A percentile compares a stretch with the other conserved stretches of the same genome.
Evolutionary conservation across 331 rosid species (phyloP).

Genomic region (Malus hybrid): DNA sequence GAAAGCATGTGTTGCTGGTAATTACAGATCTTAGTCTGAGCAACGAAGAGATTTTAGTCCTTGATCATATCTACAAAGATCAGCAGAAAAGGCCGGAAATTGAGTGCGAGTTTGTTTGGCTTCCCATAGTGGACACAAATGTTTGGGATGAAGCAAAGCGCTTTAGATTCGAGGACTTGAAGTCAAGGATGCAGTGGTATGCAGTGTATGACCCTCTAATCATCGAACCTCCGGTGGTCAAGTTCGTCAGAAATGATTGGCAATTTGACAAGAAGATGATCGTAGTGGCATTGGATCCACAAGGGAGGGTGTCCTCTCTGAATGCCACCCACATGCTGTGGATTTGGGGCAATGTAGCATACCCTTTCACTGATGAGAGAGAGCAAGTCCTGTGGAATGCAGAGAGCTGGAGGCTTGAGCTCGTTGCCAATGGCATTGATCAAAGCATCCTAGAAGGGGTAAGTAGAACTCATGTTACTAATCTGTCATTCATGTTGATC

Average conservation of each 20-base stretch:
- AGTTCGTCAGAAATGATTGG: slow-evolving; percentile 62
- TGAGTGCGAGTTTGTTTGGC: slow-evolving; percentile 72
- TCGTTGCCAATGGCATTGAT: slow-evolving; percentile 61
- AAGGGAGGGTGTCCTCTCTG: slow-evolving; percentile 52
- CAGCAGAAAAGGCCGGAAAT: slow-evolving; percentile 19
- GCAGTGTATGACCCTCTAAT: slow-evolving; percentile 50
- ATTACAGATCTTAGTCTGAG: slow-evolving; percentile 69
- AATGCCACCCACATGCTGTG: slow-evolving; percentile 81
- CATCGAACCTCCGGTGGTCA: slow-evolving; percentile 51
- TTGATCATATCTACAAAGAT: slow-evolving; percentile 38
- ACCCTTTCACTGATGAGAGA: slow-evolving; percentile 66
- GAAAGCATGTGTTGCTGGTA: slow-evolving; percentile 67
- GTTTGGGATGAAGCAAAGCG: slow-evolving; percentile 21
- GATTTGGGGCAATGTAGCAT: slow-evolving; percentile 81
- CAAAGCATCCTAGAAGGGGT: slow-evolving; percentile 42
- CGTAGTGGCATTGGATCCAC: slow-evolving; percentile 73
- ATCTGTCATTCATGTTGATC: too few species aligned
- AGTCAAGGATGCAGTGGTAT: slow-evolving; percentile 57
- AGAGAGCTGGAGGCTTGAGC: slow-evolving; percentile 66
- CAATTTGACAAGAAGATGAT: slow-evolving; percentile 53
- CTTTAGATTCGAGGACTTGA: slow-evolving; percentile 42
- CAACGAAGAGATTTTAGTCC: slow-evolving; percentile 56
- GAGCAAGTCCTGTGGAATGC: slow-evolving; percentile 63
- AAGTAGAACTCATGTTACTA: not conserved
- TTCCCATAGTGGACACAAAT: slow-evolving; percentile 44